These are phyloP conservation scores for Coemansia sp. DNA, from an alignment of 192 early-diverging fungal species.

Conservation along the genomic window DNA sequence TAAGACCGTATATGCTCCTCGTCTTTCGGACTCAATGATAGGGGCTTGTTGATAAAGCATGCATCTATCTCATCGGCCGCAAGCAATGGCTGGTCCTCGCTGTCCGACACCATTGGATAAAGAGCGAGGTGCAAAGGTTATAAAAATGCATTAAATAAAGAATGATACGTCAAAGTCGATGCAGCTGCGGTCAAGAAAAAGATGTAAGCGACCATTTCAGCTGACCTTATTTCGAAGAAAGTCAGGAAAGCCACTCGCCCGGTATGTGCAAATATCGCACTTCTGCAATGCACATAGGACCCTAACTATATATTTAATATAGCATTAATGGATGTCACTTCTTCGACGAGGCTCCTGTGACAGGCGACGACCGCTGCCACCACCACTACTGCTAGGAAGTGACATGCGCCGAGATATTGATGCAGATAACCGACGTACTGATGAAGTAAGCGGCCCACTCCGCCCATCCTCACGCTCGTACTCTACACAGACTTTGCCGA, in stretches of 20 bases:
- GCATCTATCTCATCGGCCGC: not conserved
- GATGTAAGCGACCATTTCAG: not conserved
- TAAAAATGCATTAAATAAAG: not conserved
- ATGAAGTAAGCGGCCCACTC: not conserved
- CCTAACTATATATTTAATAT: not conserved
- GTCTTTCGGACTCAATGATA: conserved; percentile 25
- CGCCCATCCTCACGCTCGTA: not conserved
- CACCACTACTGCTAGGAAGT: not conserved
- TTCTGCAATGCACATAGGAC: not conserved
- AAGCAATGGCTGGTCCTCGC: not conserved
- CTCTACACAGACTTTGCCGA: conserved; percentile 2
- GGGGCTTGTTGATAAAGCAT: conserved; percentile 23
- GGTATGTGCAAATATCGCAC: not conserved
- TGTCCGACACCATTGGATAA: not conserved
- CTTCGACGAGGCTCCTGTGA: not conserved
- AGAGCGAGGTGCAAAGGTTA: not conserved
- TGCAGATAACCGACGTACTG: not conserved
- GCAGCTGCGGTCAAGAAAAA: not conserved
- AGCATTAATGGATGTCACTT: not conserved
- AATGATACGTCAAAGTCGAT: not conserved
- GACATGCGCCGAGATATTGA: not conserved
- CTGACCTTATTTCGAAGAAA: not conserved
- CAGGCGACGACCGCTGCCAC: not conserved
- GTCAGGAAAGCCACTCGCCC: not conserved
- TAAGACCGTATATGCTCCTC: conserved; percentile 18